Conservation (phyloP, 192 early-diverging fungal genomes). For the Rhizoclosmatium globosum region DNA sequence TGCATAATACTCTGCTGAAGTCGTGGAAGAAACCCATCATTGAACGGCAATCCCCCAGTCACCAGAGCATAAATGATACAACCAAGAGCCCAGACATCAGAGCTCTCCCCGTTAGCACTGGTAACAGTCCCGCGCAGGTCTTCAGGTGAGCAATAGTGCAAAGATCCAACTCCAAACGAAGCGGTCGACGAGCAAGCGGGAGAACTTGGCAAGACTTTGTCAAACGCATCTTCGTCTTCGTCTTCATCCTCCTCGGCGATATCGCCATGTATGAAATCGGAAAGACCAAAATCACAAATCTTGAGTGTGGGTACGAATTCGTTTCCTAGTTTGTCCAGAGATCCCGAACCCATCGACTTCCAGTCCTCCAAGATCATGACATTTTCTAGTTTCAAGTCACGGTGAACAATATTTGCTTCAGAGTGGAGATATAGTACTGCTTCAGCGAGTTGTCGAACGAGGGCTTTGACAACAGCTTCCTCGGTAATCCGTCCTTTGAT, state of each 20-base stretch:
- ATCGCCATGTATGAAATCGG: constrained; percentile 50
- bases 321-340: constrained; percentile 73
- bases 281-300: constrained; percentile 87
- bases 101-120: constrained; percentile 43
- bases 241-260: not conserved
- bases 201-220: not conserved
- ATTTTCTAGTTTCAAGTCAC: constrained; percentile 95
- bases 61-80: constrained; percentile 78
- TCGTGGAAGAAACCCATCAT: constrained; percentile 77
- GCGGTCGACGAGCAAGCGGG: not conserved
- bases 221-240: not conserved
- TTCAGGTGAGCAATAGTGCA: constrained; percentile 80
- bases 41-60: constrained; percentile 78
- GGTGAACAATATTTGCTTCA: constrained; percentile 76
- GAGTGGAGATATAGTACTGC: constrained; percentile 84
- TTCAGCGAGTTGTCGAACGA: constrained; percentile 80
- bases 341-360: constrained; percentile 66
- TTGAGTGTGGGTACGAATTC: constrained; percentile 60
- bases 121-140: constrained; percentile 55
- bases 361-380: constrained; percentile 66
- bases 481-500: constrained; percentile 20
- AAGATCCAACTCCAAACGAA: constrained; percentile 56
- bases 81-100: constrained; percentile 84
- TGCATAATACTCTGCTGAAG: constrained; percentile 74
- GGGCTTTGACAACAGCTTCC: constrained; percentile 57